Conservation (phyloP, 352 stramenopile genomes). For the Blastocystis sp. region DNA sequence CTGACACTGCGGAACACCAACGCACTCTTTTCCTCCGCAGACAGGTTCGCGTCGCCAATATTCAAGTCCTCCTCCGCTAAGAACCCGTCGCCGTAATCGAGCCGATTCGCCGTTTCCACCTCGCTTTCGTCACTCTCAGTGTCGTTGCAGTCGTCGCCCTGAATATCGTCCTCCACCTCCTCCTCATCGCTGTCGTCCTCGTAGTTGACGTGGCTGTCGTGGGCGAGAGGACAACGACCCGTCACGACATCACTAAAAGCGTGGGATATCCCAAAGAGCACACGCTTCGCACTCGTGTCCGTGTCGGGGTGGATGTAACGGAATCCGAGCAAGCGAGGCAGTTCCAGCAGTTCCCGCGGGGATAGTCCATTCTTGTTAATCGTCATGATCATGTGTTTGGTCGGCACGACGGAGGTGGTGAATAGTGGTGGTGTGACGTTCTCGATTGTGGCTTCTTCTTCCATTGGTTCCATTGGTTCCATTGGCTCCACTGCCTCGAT, state of each 20-base stretch:
- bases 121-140: constrained; percentile 47
- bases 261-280: constrained; percentile 57
- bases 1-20: constrained; percentile 69
- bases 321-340: constrained; percentile 33
- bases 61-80: constrained; percentile 64
- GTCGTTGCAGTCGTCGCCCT: constrained; percentile 60
- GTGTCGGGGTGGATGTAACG: constrained; percentile 60
- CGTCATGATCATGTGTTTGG: constrained; percentile 4
- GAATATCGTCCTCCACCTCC: background rate
- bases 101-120: constrained; percentile 21
- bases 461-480: background rate
- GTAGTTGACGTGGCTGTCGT: constrained; percentile 18
- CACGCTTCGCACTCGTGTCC: background rate
- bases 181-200: constrained; percentile 37
- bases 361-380: constrained; percentile 29
- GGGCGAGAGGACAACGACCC: constrained; percentile 4
- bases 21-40: constrained; percentile 60
- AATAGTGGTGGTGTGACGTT: constrained; percentile 15
- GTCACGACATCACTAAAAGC: background rate
- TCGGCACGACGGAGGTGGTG: background rate
- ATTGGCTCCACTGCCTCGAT: constrained; percentile 1
- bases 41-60: constrained; percentile 37
- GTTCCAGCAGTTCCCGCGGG: constrained; percentile 6
- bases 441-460: background rate
- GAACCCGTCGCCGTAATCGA: constrained; percentile 67